Conservation (phyloP, 139 green algal genomes). For the Haematococcus lacustris region DNA sequence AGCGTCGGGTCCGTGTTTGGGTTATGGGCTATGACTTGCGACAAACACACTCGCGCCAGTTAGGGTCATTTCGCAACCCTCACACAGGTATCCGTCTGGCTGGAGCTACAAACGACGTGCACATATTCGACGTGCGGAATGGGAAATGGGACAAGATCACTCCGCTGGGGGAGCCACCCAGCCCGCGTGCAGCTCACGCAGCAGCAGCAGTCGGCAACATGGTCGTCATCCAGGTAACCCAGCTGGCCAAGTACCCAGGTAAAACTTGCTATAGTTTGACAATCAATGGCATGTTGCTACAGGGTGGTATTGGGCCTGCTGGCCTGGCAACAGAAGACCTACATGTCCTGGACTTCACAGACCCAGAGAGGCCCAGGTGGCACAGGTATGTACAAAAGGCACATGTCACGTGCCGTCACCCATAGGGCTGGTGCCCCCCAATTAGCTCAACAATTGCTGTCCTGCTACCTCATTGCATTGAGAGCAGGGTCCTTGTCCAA, state of each 20-base stretch:
- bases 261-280: background rate
- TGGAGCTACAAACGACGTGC: conserved; percentile 88
- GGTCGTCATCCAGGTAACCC: conserved; percentile 93
- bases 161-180: conserved; percentile 80
- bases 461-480: no score
- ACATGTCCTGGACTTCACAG: conserved; percentile 97
- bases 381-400: conserved; percentile 77
- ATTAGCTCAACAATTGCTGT: no score
- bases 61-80: background rate
- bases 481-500: conserved; percentile 91
- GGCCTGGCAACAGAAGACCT: conserved; percentile 93
- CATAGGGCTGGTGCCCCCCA: no score
- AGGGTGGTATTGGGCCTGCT: conserved; percentile 90
- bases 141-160: conserved; percentile 79
- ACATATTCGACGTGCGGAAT: conserved; percentile 82
- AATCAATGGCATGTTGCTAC: no score
- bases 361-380: conserved; percentile 82
- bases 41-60: background rate
- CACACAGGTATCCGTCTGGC: conserved; percentile 74
- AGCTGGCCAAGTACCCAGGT: no score
- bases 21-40: background rate
- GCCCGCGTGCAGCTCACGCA: conserved; percentile 88
- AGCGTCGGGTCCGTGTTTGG: conserved; percentile 13
- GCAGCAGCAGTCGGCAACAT: conserved; percentile 97
- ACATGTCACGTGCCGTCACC: no score